Base-by-base conservation (phyloP, 805 yeast genomes). In the Cyberlindnera mississippiensis region DNA sequence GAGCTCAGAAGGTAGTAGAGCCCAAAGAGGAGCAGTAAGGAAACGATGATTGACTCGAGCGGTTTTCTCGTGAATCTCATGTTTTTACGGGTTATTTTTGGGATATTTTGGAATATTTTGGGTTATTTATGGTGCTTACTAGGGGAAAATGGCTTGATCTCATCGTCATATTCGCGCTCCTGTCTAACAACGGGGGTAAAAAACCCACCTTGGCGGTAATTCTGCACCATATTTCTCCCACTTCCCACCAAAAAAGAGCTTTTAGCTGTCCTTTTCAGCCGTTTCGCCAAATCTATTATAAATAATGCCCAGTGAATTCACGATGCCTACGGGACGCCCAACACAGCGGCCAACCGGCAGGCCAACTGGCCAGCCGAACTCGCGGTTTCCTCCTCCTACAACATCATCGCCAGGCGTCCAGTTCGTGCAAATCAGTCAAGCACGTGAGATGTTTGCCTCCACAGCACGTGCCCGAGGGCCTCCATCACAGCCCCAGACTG, bases 361-460 rank as follows among this genome's bases (percentile, higher is more conserved):
- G 12, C 38, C 37, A 9, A 18, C 26, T 9, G n/a, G n/a, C n/a
- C n/a, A n/a, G n/a, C n/a, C n/a, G n/a, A 32, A 19, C 15, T 4
- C 15, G 17, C 12, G 27, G 10, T 12, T 19, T 5, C 27, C 26
- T 9, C 11, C 10, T 5, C 17, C n/a, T 6, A 31, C 33, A 11
- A 32, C 14, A 28, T 4, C 37, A 15, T 28, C 11, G 12, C 30
- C 18, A 30, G 77, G 82, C 3, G 75, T 82, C 26, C 67, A 70
- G 28, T 76, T 82, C 0, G 65, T 78, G 4, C 80, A 80, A 46
- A 67, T 82, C 4, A 70, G 70, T 46, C 61, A 74, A 20, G 91
- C 91, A 2, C 67, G 89, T 42, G 80, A 81, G 50, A 72, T 83
- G 80, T 79, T 73, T 35, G 60, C 64, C 4, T 44, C 49, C 16